Base-by-base conservation (phyloP, 139 green algal species). In the Tetradesmus obliquus region DNA sequence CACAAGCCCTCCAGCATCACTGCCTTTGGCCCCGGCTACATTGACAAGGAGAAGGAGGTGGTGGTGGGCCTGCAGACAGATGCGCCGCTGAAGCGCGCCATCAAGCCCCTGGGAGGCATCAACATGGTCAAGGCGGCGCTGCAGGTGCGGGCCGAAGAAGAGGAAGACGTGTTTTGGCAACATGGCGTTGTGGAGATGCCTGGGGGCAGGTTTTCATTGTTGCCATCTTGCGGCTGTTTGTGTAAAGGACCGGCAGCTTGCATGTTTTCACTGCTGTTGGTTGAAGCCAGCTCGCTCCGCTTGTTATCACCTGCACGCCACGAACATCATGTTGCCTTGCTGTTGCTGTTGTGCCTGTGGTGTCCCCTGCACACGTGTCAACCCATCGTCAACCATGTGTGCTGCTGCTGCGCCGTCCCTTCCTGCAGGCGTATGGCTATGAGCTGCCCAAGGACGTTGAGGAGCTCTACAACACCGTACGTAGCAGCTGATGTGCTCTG, bases 21-120 rank as follows among this genome's bases (percentile, higher is more conserved):
- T 3, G 91, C 92, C 53, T 96, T 97, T 90, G 57, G 54, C 1
- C 92, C 95, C 15, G 96, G 96, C 54, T 98, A 97, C 95, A 96
- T 98, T 88, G 88, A 97, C 76, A 91, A 92, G n/a, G 91, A 96
- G 15, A 81, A 92, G 76, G 94, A 96, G 88, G 91, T 94, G 74
- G 72, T 96, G 57, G 94, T 96, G 83, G 95, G 95, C 55, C 88
- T 97, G 82, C 96, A 98, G 93, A 97, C 96, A 9, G 95, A 97
- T 83, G 85, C 86, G 71, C 95, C 96, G 3, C 94, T 98, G 5
- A 96, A 97, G 92, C 93, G 96, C 57, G 94, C 94, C 32, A 97
- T 98, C 91, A 98, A 98, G 93, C 95, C 96, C 0, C 88, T 95
- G 91, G 96, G 84, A 55, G 84, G 84, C n/a, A 17, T 88, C n/a